Conservation (phyloP, 1,284 basidiomycete genomes). For the Coniferiporia weirii region DNA sequence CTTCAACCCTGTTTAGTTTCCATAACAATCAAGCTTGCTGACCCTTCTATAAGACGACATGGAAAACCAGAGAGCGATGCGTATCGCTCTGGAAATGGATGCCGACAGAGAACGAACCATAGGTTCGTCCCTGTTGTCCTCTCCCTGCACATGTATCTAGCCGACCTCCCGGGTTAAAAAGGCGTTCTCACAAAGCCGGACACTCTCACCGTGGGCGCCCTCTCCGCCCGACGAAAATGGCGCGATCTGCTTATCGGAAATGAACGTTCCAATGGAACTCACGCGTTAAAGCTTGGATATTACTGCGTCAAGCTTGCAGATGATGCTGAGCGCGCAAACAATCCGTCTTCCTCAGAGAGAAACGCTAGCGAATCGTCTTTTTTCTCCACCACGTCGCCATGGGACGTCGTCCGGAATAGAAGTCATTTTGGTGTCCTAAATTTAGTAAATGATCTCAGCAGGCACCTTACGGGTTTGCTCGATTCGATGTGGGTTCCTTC, state of each 20-base stretch:
- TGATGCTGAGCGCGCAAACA: constrained; percentile 44
- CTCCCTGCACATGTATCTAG: not conserved
- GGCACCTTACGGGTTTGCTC: constrained; percentile 46
- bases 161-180: constrained; percentile 21
- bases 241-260: constrained; percentile 47
- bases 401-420: constrained; percentile 40
- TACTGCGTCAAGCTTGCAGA: constrained; percentile 64
- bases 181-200: constrained; percentile 69
- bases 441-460: constrained; percentile 49
- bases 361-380: constrained; percentile 38
- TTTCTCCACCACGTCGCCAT: constrained; percentile 46
- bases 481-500: constrained; percentile 40
- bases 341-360: constrained; percentile 33
- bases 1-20: not conserved
- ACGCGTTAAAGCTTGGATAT: constrained; percentile 52
- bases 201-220: constrained; percentile 40
- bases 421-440: constrained; percentile 51
- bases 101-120: constrained; percentile 51
- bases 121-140: constrained; percentile 32
- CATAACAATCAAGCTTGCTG: not conserved
- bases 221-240: constrained; percentile 41
- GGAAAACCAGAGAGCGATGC: constrained; percentile 55
- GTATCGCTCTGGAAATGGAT: constrained; percentile 48
- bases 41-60: constrained; percentile 46
- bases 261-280: constrained; percentile 18